These are phyloP conservation scores for Aspergillus brunneoviolaceus DNA, from an alignment of 2,329 filamentous ascomycete species.

Conservation along the genomic window DNA sequence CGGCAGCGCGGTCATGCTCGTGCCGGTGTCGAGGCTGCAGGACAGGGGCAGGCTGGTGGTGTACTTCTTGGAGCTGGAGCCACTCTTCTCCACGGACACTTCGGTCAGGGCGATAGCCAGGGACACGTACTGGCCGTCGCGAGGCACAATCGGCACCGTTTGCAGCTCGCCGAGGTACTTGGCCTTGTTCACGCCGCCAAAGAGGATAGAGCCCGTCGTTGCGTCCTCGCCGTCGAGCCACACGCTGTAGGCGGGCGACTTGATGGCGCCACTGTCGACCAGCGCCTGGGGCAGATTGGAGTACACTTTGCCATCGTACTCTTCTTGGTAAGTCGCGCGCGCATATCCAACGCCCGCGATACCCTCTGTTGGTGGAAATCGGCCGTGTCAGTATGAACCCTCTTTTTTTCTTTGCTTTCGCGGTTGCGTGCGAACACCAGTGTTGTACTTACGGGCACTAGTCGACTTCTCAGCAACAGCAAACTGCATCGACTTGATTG, in stretches of 20 bases:
- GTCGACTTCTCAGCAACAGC: conserved; percentile 10
- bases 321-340: conserved; percentile 63
- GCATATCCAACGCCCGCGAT: conserved; percentile 80
- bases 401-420: background rate
- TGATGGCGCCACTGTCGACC: conserved; percentile 58
- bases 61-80: conserved; percentile 16
- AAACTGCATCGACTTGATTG: conserved; percentile 13
- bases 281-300: conserved; percentile 66
- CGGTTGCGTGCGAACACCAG: conserved; percentile 57
- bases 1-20: conserved; percentile 66
- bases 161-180: conserved; percentile 61
- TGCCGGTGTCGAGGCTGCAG: conserved; percentile 71
- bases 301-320: conserved; percentile 24
- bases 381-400: background rate
- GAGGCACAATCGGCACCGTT: conserved; percentile 62
- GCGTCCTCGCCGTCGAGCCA: conserved; percentile 69
- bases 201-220: conserved; percentile 64
- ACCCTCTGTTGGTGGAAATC: conserved; percentile 30
- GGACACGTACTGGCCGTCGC: conserved; percentile 52
- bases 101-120: conserved; percentile 67
- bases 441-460: conserved; percentile 49
- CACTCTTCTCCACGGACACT: conserved; percentile 34
- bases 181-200: conserved; percentile 67
- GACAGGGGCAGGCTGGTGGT: conserved; percentile 48
- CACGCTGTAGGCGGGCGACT: conserved; percentile 67